Conservation (phyloP, 768 basidiomycete genomes). For the Amanita polypyramis region DNA sequence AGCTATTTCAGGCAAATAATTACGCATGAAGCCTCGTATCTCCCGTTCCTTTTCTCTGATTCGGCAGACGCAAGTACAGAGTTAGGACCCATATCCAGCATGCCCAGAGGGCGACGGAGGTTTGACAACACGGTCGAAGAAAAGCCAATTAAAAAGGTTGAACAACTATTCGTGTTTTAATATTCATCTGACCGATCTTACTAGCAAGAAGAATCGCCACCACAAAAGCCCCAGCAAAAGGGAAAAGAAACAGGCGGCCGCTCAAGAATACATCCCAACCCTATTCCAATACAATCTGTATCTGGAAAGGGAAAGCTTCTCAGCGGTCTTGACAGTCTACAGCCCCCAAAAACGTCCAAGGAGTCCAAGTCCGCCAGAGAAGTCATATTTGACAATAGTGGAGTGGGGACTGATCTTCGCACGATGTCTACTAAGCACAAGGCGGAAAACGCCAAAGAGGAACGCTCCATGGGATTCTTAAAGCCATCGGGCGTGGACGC, state of each 20-base stretch:
- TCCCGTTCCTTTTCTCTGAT: slow-evolving; percentile 52
- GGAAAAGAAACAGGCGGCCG: slow-evolving; percentile 3
- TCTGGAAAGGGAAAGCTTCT: slow-evolving; percentile 16
- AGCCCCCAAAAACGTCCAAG: slow-evolving; percentile 18
- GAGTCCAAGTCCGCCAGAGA: slow-evolving; percentile 30
- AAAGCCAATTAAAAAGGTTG: slow-evolving; percentile 9
- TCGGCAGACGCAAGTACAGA: slow-evolving; percentile 11
- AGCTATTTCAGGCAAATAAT: slow-evolving; percentile 18
- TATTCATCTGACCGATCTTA: slow-evolving; percentile 2
- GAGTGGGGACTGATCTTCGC: slow-evolving; percentile 41
- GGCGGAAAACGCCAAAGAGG: neutral
- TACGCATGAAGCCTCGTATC: slow-evolving; percentile 50
- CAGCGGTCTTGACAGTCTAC: slow-evolving; percentile 14
- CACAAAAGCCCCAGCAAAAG: slow-evolving; percentile 1
- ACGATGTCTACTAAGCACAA: slow-evolving; percentile 6
- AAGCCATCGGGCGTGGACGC: slow-evolving; percentile 52
- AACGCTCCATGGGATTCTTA: slow-evolving; percentile 24
- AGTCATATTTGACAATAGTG: slow-evolving; percentile 33
- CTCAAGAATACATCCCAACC: slow-evolving; percentile 12
- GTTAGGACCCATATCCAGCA: neutral
- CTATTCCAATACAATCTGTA: slow-evolving; percentile 8
- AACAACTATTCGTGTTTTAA: neutral
- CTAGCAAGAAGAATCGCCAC: slow-evolving; percentile 9
- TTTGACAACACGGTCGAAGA: slow-evolving; percentile 39
- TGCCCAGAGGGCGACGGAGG: slow-evolving; percentile 33